These are phyloP conservation scores for Neofusicoccum sp. DNA, from an alignment of 2,329 filamentous ascomycete species.

Conservation along the genomic window DNA sequence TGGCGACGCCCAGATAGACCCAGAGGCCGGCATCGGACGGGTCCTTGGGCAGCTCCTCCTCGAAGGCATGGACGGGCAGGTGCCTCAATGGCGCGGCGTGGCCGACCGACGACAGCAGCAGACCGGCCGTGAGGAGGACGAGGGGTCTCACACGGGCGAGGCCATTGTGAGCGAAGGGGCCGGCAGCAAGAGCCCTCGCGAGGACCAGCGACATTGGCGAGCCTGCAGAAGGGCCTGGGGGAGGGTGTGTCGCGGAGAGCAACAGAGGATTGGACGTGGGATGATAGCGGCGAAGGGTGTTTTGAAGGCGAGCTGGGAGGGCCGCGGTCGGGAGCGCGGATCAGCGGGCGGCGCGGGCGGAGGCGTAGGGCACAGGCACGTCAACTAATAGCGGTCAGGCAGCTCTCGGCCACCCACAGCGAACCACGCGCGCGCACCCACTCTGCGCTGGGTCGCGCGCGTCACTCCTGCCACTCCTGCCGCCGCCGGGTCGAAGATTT, in stretches of 20 bases:
- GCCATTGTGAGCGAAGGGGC: constrained; percentile 32
- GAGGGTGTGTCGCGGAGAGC: constrained; percentile 1
- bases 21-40: constrained; percentile 68
- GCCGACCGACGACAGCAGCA: constrained; percentile 36
- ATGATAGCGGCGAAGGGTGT: constrained; percentile 7
- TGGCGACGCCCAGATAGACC: constrained; percentile 78
- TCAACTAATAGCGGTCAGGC: constrained; percentile 1
- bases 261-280: not conserved
- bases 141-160: constrained; percentile 27
- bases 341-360: not conserved
- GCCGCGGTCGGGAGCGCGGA: not conserved
- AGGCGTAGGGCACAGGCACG: not conserved
- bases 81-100: constrained; percentile 38
- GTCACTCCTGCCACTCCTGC: not conserved
- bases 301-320: constrained; percentile 14
- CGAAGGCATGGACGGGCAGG: constrained; percentile 28
- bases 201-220: constrained; percentile 20
- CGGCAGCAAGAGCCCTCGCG: constrained; percentile 19
- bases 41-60: constrained; percentile 35
- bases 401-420: constrained; percentile 3
- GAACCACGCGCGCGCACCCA: constrained; percentile 11
- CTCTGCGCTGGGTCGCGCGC: not conserved
- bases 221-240: constrained; percentile 8
- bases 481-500: too few species aligned
- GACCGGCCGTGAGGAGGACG: constrained; percentile 33